These are phyloP conservation scores for Lolium multiflorum DNA, from an alignment of 176 grass and related monocot species.

Conservation along the genomic window DNA sequence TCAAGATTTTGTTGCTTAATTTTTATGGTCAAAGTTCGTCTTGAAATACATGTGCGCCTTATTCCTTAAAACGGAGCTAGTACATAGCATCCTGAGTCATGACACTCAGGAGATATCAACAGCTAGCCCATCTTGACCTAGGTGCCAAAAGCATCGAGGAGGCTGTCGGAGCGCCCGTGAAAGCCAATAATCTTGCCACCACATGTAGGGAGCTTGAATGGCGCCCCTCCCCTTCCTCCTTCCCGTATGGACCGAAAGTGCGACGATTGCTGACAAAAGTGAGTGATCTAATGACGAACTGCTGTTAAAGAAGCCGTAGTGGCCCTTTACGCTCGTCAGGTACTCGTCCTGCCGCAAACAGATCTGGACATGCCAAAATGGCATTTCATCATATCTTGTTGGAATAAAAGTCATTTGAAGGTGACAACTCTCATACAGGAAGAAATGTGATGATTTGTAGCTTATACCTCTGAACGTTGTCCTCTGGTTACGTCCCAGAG, in stretches of 20 bases:
- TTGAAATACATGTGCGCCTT: no score
- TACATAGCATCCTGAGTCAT: neutral
- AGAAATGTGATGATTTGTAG: neutral
- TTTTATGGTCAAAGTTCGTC: no score
- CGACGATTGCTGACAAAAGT: constrained; percentile 40
- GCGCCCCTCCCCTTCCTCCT: constrained; percentile 32
- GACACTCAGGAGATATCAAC: neutral
- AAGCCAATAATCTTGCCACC: constrained; percentile 57
- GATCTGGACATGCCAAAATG: neutral
- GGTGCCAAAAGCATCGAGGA: constrained; percentile 46
- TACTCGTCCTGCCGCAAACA: neutral
- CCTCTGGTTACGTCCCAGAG: neutral
- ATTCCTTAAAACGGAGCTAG: no score
- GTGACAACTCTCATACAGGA: neutral
- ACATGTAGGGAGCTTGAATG: constrained; percentile 39
- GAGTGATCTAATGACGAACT: constrained; percentile 35
- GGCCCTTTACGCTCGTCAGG: neutral
- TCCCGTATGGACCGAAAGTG: constrained; percentile 47
- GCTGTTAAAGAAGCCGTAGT: neutral
- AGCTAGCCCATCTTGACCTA: constrained; percentile 28
- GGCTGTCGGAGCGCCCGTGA: constrained; percentile 38
- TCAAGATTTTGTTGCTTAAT: no score
- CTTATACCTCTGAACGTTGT: neutral
- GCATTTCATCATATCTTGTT: neutral
- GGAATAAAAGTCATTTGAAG: neutral